A percentile compares a stretch with the other conserved stretches of the same genome.
Evolutionary conservation across 2,329 filamentous ascomycete genomes (phyloP).

Genomic region (Graphilbum fragrans): DNA sequence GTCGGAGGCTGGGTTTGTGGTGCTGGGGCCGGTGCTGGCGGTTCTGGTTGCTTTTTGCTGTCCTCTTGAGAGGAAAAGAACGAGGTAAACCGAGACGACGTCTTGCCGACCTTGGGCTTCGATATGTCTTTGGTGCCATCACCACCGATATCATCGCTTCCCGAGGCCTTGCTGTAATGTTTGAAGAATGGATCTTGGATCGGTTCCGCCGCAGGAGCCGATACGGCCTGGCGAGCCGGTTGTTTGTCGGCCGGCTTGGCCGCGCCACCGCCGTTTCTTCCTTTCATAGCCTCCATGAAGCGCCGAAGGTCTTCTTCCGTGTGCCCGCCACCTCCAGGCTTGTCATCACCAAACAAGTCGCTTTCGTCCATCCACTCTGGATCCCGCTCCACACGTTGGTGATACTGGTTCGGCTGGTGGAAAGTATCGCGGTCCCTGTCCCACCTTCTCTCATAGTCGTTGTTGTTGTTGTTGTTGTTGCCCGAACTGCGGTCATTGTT

Average conservation of each 20-base stretch:
- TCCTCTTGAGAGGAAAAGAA: constrained; percentile 57
- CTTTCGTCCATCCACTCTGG: constrained; percentile 79
- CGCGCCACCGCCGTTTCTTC: constrained; percentile 24
- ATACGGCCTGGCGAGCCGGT: constrained; percentile 18
- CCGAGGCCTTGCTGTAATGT: constrained; percentile 22
- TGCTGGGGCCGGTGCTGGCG: constrained; percentile 26
- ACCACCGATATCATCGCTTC: constrained; percentile 13
- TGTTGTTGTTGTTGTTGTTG: not conserved
- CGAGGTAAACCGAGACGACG: constrained; percentile 74
- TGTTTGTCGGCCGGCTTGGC: constrained; percentile 24
- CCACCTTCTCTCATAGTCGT: constrained; percentile 36
- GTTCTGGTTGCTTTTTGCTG: constrained; percentile 34
- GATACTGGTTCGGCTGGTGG: not conserved
- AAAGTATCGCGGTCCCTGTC: constrained; percentile 32
- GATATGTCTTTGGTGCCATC: constrained; percentile 33
- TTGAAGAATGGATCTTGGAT: constrained; percentile 69
- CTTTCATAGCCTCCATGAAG: constrained; percentile 84
- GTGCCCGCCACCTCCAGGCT: constrained; percentile 47
- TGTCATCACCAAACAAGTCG: constrained; percentile 21
- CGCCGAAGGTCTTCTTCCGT: constrained; percentile 88
- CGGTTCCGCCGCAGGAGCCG: constrained; percentile 51
- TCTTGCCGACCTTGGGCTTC: constrained; percentile 51
- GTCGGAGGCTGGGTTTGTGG: constrained; percentile 10
- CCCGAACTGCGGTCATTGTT: constrained; percentile 39
- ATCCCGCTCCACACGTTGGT: constrained; percentile 54